Evolutionary conservation across 139 green algal species (phyloP).

Genomic region (Pseudopediastrum boryanum): DNA sequence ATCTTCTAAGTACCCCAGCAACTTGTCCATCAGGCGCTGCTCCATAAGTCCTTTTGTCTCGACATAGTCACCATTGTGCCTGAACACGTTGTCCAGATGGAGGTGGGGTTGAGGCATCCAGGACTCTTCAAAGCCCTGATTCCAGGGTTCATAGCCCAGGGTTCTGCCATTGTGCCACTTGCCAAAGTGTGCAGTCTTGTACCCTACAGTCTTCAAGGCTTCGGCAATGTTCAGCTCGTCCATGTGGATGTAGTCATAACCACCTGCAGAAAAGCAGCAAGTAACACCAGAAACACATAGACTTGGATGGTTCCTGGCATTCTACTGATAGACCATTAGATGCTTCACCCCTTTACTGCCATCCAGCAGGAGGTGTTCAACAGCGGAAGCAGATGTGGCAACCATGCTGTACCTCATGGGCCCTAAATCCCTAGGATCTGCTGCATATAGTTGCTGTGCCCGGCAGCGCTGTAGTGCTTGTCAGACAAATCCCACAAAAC

Average conservation of each 20-base stretch:
- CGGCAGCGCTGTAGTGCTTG: too few relatives aligned
- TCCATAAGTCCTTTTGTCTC: conserved; percentile 31
- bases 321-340: too few relatives aligned
- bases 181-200: conserved; percentile 29
- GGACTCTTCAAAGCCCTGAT: conserved; percentile 25
- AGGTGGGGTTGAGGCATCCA: conserved; percentile 32
- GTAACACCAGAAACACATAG: too few relatives aligned
- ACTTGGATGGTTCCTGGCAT: too few relatives aligned
- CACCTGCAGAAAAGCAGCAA: conserved; percentile 8
- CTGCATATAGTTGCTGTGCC: too few relatives aligned
- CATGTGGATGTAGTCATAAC: conserved; percentile 35
- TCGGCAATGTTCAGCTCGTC: conserved; percentile 1
- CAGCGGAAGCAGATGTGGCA: too few relatives aligned
- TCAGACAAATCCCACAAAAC: too few relatives aligned
- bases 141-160: conserved; percentile 32
- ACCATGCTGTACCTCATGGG: too few relatives aligned
- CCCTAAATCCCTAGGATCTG: too few relatives aligned
- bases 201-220: conserved; percentile 9
- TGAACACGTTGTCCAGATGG: conserved; percentile 37
- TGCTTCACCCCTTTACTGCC: too few relatives aligned
- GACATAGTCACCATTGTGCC: conserved; percentile 24
- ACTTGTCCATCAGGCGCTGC: conserved; percentile 30
- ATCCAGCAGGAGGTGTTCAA: too few relatives aligned
- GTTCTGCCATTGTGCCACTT: conserved; percentile 37
- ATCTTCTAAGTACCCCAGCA: conserved; percentile 11